These are phyloP conservation scores for Ustilago vetiveriae DNA, from an alignment of 1,284 basidiomycete species.

Conservation along the genomic window DNA sequence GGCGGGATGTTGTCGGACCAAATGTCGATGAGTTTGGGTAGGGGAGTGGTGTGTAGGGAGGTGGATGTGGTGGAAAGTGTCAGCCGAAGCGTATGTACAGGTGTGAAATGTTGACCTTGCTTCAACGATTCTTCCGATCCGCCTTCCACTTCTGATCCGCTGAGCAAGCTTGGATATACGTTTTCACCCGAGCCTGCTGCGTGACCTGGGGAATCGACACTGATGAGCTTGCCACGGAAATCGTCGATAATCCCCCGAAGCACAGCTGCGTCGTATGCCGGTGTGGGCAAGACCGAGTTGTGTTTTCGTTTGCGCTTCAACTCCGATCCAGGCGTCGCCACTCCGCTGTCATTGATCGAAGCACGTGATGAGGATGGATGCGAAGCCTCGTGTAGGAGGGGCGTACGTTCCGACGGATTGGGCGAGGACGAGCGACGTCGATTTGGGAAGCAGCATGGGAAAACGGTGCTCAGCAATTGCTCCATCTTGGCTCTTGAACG, in stretches of 20 bases:
- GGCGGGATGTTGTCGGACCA: constrained; percentile 9
- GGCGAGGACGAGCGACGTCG: constrained; percentile 1
- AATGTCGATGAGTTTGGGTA: constrained; percentile 29
- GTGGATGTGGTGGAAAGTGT: constrained; percentile 3
- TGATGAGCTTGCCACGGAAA: constrained; percentile 15
- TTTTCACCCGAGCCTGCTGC: constrained; percentile 4
- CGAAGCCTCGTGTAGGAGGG: constrained; percentile 11
- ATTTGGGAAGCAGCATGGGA: constrained; percentile 31
- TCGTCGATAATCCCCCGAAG: constrained; percentile 23
- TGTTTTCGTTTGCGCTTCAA: constrained; percentile 12
- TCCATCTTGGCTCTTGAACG: too few relatives aligned
- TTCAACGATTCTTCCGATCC: neutral
- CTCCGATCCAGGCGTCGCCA: constrained; percentile 6
- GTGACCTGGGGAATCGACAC: constrained; percentile 5
- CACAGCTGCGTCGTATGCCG: constrained; percentile 25
- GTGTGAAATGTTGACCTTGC: constrained; percentile 11
- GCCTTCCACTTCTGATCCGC: too few relatives aligned
- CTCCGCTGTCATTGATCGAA: constrained; percentile 1
- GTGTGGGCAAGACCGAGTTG: constrained; percentile 25
- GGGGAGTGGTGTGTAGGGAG: neutral
- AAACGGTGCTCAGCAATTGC: constrained; percentile 20
- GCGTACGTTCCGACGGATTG: constrained; percentile 10
- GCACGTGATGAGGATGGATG: constrained; percentile 1
- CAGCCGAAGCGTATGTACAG: constrained; percentile 18
- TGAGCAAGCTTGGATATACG: too few relatives aligned